Evolutionary conservation across 108 stramenopile genomes (phyloP).

Genomic region (Cyclotella kingstonii): DNA sequence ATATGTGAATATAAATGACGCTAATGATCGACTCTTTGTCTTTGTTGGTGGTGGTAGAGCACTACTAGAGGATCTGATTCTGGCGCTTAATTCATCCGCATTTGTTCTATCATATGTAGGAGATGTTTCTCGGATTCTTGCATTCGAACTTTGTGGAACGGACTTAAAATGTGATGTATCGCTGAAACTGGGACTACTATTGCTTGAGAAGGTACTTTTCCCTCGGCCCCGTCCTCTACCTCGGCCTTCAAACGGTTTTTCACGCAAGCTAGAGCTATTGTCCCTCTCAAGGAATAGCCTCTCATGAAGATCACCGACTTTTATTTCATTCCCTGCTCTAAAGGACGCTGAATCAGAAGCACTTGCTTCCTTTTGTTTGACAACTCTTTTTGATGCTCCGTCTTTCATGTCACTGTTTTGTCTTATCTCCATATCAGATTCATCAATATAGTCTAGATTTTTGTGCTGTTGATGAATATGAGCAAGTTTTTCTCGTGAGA

Average conservation of each 20-base stretch:
- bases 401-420: neutral
- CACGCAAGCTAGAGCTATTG: neutral
- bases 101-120: neutral
- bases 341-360: too few species aligned
- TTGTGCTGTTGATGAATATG: slow-evolving; percentile 12
- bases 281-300: slow-evolving; percentile 5
- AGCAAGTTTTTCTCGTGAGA: slow-evolving; percentile 27
- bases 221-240: slow-evolving; percentile 33
- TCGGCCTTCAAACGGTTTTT: slow-evolving; percentile 16
- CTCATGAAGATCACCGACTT: too few species aligned
- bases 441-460: neutral
- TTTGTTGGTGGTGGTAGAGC: too few species aligned
- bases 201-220: neutral
- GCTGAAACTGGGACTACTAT: slow-evolving; percentile 1
- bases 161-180: slow-evolving; percentile 8
- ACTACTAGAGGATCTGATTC: too few species aligned
- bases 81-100: too few species aligned
- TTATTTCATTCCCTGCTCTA: too few species aligned
- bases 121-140: neutral
- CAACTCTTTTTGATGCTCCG: neutral
- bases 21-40: too few species aligned
- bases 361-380: too few species aligned
- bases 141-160: neutral
- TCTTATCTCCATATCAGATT: neutral
- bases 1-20: slow-evolving; percentile 11